Conservation (phyloP, 495 filamentous ascomycete genomes). For the Penicillium bialowiezense region DNA sequence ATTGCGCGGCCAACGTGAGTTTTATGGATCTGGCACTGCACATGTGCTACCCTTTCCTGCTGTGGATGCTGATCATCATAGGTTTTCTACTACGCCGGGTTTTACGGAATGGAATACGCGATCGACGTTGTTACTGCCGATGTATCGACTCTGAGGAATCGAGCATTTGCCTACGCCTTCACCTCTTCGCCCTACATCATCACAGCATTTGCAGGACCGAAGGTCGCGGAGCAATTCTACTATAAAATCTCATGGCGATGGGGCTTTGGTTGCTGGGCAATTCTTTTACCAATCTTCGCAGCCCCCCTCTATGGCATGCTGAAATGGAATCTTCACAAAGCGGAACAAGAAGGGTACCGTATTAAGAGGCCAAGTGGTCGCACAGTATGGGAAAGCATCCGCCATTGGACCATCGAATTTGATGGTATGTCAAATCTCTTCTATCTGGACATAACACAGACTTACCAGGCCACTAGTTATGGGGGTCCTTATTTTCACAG, state of each 20-base stretch:
- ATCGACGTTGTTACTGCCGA: conserved; percentile 57
- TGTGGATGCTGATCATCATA: conserved; percentile 7
- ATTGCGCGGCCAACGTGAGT: conserved; percentile 37
- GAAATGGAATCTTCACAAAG: conserved; percentile 48
- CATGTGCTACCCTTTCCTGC: too few relatives aligned
- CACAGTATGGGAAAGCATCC: conserved; percentile 11
- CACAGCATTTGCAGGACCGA: conserved; percentile 50
- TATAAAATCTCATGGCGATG: conserved; percentile 50
- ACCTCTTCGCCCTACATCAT: conserved; percentile 56
- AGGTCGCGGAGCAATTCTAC: conserved; percentile 42
- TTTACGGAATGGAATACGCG: conserved; percentile 51
- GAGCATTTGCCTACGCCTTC: conserved; percentile 54
- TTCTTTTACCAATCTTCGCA: conserved; percentile 51
- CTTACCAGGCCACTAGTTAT: not conserved
- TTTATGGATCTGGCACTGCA: not conserved
- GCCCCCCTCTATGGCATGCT: conserved; percentile 43
- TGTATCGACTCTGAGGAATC: conserved; percentile 53
- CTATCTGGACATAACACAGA: not conserved
- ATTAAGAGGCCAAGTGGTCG: conserved; percentile 23
- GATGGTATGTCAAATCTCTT: conserved; percentile 9
- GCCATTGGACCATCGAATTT: conserved; percentile 19
- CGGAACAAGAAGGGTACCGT: conserved; percentile 36
- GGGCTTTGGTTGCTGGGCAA: conserved; percentile 57
- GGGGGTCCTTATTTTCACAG: conserved; percentile 53
- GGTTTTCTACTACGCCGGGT: conserved; percentile 47